These are phyloP conservation scores for Achaetomium macrosporum DNA, from an alignment of 2,329 filamentous ascomycete genomes.

Conservation along the genomic window DNA sequence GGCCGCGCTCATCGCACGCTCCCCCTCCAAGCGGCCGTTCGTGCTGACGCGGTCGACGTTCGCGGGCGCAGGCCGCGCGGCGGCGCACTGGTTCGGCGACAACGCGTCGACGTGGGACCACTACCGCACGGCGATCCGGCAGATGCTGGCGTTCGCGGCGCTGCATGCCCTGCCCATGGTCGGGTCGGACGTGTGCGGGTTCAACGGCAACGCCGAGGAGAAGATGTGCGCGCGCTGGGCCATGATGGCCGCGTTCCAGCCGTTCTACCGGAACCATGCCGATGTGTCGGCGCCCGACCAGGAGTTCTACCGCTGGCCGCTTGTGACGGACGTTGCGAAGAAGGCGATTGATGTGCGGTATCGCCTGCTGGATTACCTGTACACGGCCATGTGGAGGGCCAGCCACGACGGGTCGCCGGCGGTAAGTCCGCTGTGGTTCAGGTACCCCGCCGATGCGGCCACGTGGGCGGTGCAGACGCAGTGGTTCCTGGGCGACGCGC, in stretches of 20 bases:
- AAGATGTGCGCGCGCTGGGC: conserved; percentile 70
- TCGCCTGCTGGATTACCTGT: conserved; percentile 65
- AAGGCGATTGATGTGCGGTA: conserved; percentile 66
- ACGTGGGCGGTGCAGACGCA: conserved; percentile 37
- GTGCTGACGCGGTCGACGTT: conserved; percentile 73
- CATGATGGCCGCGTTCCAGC: conserved; percentile 63
- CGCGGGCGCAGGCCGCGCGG: conserved; percentile 59
- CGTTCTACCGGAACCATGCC: conserved; percentile 73
- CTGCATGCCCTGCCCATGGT: conserved; percentile 64
- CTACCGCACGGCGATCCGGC: conserved; percentile 52
- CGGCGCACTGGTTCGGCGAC: conserved; percentile 58
- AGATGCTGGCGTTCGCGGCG: conserved; percentile 54
- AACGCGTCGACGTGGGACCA: conserved; percentile 54
- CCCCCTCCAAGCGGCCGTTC: conserved; percentile 58
- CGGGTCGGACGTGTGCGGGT: conserved; percentile 73
- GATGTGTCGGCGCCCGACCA: conserved; percentile 43
- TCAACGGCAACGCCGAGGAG: conserved; percentile 61
- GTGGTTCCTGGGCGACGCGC: conserved; percentile 47
- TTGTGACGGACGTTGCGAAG: conserved; percentile 53
- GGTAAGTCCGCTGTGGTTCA: conserved; percentile 64
- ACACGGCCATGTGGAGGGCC: conserved; percentile 61
- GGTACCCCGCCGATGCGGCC: conserved; percentile 47
- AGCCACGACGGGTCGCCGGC: conserved; percentile 53
- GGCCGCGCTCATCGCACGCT: conserved; percentile 57
- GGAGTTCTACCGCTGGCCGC: conserved; percentile 65